phyloP scores from a whole-genome alignment of 192 early-diverging fungal genomes.

The Coemansia sp. region DNA sequence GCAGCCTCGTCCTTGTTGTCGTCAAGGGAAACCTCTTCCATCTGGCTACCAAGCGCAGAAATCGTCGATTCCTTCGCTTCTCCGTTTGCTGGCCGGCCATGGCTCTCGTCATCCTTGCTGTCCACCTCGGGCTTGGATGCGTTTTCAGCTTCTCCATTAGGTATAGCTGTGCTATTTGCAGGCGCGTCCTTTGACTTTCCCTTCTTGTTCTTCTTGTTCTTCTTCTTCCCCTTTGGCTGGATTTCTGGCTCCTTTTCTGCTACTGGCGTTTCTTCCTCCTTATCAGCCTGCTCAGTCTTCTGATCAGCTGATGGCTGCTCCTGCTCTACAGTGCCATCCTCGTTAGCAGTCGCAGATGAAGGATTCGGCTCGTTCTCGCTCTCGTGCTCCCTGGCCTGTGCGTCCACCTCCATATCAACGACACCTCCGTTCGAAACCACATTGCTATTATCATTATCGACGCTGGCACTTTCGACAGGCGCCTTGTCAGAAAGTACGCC shows the following conservation, averaged over 20 bases:
- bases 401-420: slow-evolving; percentile 1
- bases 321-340: not conserved
- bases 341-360: not conserved
- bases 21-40: slow-evolving; percentile 57
- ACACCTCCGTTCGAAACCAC: not conserved
- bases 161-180: slow-evolving; percentile 5
- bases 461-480: not conserved
- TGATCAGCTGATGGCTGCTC: not conserved
- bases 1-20: slow-evolving; percentile 19
- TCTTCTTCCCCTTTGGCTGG: slow-evolving; percentile 44
- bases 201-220: slow-evolving; percentile 44
- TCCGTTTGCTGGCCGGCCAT: not conserved
- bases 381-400: no score
- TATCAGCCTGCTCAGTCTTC: slow-evolving; percentile 7
- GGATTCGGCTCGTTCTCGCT: slow-evolving; percentile 3
- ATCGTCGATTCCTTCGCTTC: slow-evolving; percentile 23
- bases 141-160: not conserved
- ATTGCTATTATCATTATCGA: not conserved
- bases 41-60: slow-evolving; percentile 43
- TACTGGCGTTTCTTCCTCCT: slow-evolving; percentile 12
- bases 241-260: not conserved
- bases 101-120: slow-evolving; percentile 5
- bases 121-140: slow-evolving; percentile 1
- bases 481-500: not conserved
- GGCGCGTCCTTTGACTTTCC: slow-evolving; percentile 30